Percentiles rank a stretch among this genome's conserved stretches.
These are phyloP conservation scores for Astathelohania contejeani DNA, from an alignment of 371 early-diverging fungal species.

Conservation along the genomic window DNA sequence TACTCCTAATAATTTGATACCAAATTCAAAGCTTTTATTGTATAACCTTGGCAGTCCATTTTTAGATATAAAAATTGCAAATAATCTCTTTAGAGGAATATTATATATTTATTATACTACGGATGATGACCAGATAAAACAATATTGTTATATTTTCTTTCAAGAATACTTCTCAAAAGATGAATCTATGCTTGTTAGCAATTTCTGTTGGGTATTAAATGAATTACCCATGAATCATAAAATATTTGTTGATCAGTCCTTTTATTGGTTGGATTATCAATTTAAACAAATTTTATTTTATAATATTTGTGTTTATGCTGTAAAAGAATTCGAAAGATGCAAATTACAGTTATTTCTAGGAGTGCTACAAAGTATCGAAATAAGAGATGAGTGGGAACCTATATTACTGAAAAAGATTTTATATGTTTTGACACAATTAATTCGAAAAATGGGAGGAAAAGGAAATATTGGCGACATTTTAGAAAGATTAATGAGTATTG, in stretches of 20 bases:
- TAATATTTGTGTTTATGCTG: slow-evolving; percentile 20
- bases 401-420: slow-evolving; percentile 22
- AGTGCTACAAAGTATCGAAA: slow-evolving; percentile 13
- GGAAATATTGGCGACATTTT: slow-evolving; percentile 6
- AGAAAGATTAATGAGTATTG: slow-evolving; percentile 14
- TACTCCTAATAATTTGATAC: too few species aligned
- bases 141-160: slow-evolving; percentile 25
- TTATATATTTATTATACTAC: slow-evolving; percentile 26
- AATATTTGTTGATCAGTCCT: slow-evolving; percentile 16
- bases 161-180: slow-evolving; percentile 22
- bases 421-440: slow-evolving; percentile 10
- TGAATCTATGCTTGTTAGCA: slow-evolving; percentile 1
- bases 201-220: slow-evolving; percentile 13
- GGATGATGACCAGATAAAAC: slow-evolving; percentile 25
- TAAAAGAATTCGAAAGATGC: background rate
- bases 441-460: slow-evolving; percentile 5
- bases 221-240: slow-evolving; percentile 3
- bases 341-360: slow-evolving; percentile 1
- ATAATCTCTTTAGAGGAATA: too few species aligned
- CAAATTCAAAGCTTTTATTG: too few species aligned
- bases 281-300: slow-evolving; percentile 18
- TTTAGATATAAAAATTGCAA: too few species aligned
- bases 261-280: slow-evolving; percentile 32
- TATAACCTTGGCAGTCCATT: too few species aligned
- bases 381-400: slow-evolving; percentile 16